Evolutionary conservation across 1,139 yeast genomes (phyloP).

Genomic region (Hemisphaericaspora xylofermentans): DNA sequence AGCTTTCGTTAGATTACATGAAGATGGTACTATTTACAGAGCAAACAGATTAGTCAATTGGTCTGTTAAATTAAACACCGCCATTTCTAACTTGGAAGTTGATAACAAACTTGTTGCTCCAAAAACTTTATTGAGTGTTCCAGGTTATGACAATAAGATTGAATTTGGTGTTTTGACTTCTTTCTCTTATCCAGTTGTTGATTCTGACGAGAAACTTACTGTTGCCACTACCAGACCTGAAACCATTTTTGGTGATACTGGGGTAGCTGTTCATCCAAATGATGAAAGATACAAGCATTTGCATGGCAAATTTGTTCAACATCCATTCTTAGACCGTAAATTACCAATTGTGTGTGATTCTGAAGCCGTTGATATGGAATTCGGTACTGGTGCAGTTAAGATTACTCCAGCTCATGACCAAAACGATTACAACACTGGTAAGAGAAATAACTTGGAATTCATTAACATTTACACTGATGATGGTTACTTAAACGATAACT

Average conservation of each 20-base stretch:
- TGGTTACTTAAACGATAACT: constrained; percentile 84
- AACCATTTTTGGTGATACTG: constrained; percentile 97
- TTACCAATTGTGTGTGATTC: constrained; percentile 86
- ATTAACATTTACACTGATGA: constrained; percentile 90
- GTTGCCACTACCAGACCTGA: constrained; percentile 99
- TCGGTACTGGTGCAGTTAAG: constrained; percentile 99
- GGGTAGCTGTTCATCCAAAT: constrained; percentile 94
- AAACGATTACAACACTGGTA: constrained; percentile 95
- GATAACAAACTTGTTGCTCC: constrained; percentile 89
- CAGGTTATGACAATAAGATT: constrained; percentile 85
- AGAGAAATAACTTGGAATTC: constrained; percentile 85
- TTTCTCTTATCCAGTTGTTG: constrained; percentile 86
- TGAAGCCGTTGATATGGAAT: constrained; percentile 98
- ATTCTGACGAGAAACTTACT: constrained; percentile 80
- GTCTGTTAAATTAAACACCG: constrained; percentile 94
- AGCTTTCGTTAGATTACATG: constrained; percentile 88
- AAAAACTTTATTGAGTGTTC: constrained; percentile 76
- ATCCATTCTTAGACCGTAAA: constrained; percentile 84
- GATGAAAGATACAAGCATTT: constrained; percentile 90
- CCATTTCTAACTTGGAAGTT: constrained; percentile 93
- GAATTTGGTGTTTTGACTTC: constrained; percentile 97
- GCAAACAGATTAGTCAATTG: constrained; percentile 93
- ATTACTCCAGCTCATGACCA: constrained; percentile 98
- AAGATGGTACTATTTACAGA: constrained; percentile 94
- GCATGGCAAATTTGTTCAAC: constrained; percentile 89